Evolutionary conservation across 768 basidiomycete species (phyloP).

Genomic region (Macrolepiota fuliginosa): DNA sequence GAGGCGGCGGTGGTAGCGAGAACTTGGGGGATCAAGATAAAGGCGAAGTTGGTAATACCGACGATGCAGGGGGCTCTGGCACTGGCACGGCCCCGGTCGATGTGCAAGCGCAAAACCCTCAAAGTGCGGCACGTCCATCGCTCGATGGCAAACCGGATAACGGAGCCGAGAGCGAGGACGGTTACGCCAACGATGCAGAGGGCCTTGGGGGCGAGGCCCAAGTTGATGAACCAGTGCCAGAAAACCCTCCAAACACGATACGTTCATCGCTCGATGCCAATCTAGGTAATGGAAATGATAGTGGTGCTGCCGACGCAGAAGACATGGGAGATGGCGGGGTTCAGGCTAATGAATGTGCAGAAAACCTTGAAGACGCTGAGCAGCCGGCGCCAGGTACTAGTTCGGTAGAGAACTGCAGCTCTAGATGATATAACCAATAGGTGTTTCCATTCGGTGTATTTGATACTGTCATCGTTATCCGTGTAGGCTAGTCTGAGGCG

Average conservation of each 20-base stretch:
- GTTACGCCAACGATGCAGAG: not conserved
- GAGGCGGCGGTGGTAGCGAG: not conserved
- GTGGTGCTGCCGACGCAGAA: not conserved
- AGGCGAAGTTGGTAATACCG: not conserved
- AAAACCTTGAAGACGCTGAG: not conserved
- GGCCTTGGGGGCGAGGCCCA: no score
- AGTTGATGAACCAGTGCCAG: not conserved
- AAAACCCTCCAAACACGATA: not conserved
- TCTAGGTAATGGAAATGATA: not conserved
- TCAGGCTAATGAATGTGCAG: not conserved
- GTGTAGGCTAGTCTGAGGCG: no score
- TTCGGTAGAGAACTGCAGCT: no score
- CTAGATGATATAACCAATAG: no score
- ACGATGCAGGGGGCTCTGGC: not conserved
- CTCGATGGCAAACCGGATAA: not conserved
- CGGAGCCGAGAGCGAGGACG: not conserved
- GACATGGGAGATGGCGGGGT: not conserved
- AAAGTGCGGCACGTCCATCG: not conserved
- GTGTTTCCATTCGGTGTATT: no score
- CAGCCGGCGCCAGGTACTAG: no score
- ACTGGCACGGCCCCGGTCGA: not conserved
- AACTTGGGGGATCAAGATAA: not conserved
- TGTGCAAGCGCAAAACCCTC: not conserved
- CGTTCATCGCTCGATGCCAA: not conserved
- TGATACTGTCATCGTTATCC: no score